These are phyloP conservation scores for Macadamia integrifolia DNA, from an alignment of 164 flowering plant species.

Conservation along the genomic window DNA sequence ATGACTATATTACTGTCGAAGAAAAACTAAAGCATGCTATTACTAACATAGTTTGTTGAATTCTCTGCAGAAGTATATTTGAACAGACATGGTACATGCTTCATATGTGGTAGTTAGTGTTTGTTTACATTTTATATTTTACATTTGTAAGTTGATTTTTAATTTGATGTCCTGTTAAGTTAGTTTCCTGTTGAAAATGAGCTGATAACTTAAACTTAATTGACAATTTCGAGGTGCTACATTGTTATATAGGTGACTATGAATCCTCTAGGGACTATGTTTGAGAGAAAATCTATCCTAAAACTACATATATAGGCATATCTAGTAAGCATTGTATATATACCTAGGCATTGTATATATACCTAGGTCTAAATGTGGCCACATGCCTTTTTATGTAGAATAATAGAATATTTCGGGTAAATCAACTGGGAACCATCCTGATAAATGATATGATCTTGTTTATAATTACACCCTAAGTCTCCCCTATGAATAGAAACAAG, in stretches of 20 bases:
- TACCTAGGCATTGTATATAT: too few relatives aligned
- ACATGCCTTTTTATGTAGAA: neutral
- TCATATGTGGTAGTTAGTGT: too few relatives aligned
- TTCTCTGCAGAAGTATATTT: too few relatives aligned
- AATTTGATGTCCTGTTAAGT: neutral
- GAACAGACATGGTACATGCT: too few relatives aligned
- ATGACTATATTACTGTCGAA: too few relatives aligned
- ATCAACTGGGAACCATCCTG: too few relatives aligned
- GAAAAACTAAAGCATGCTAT: too few relatives aligned
- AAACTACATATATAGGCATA: neutral
- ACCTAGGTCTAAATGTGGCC: neutral
- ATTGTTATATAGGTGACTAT: neutral
- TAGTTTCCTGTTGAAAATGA: neutral
- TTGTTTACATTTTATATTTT: too few relatives aligned
- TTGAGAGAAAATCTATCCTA: neutral
- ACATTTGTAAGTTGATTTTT: neutral
- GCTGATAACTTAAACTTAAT: neutral
- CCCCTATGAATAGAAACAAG: neutral
- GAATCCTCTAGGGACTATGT: slow-evolving; percentile 4
- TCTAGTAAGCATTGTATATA: neutral
- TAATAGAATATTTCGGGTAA: too few relatives aligned
- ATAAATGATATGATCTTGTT: neutral
- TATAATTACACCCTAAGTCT: neutral
- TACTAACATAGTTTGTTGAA: too few relatives aligned
- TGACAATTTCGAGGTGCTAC: neutral